These are phyloP conservation scores for Santalum album DNA, from an alignment of 164 flowering plant species.

Conservation along the genomic window DNA sequence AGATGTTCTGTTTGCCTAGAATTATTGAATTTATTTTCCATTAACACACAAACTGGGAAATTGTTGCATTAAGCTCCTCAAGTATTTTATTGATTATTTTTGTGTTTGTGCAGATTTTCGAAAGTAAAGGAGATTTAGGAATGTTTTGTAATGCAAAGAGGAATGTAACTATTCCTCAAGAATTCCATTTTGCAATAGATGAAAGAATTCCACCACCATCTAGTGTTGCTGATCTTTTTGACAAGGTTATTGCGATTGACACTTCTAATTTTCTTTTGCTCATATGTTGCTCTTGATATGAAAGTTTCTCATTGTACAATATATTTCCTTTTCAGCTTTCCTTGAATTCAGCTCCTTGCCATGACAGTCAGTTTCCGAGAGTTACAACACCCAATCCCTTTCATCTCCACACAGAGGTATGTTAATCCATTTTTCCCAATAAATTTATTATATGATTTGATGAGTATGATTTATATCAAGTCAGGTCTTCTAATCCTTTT, in stretches of 20 bases:
- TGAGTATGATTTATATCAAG: neutral
- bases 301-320: neutral
- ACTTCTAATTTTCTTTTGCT: neutral
- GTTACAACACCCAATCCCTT: slow-evolving; percentile 78
- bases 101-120: slow-evolving; percentile 58
- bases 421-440: neutral
- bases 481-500: neutral
- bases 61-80: neutral
- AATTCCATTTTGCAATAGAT: slow-evolving; percentile 86
- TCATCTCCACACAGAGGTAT: slow-evolving; percentile 81
- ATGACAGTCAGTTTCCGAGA: slow-evolving; percentile 46
- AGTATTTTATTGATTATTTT: neutral
- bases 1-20: too few species aligned
- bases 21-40: neutral
- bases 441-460: neutral
- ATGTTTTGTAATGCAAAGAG: slow-evolving; percentile 57
- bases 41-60: neutral
- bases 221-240: slow-evolving; percentile 56
- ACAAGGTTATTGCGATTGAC: slow-evolving; percentile 43
- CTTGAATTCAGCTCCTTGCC: slow-evolving; percentile 50
- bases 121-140: slow-evolving; percentile 84
- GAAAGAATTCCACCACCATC: slow-evolving; percentile 60
- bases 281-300: neutral
- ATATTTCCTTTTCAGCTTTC: slow-evolving; percentile 53
- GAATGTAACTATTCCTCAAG: slow-evolving; percentile 69